phyloP scores from a whole-genome alignment of 2,329 filamentous ascomycete species.

The Thelonectria olida region DNA sequence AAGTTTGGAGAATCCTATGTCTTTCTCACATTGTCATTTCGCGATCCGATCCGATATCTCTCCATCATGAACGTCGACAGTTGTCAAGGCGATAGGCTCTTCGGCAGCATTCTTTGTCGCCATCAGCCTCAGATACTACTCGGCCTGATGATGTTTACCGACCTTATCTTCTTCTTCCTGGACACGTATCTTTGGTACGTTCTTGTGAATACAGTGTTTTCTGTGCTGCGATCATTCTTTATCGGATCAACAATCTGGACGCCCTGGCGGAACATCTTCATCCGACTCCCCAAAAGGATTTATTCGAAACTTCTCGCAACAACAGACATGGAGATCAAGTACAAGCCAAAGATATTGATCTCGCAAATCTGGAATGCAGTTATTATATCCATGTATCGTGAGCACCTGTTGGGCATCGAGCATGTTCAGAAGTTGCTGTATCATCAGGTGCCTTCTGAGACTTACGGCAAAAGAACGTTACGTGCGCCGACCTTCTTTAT shows the following conservation, averaged over 20 bases:
- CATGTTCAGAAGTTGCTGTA: conserved; percentile 98
- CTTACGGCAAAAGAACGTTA: conserved; percentile 96
- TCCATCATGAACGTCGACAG: conserved; percentile 79
- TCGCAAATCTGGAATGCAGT: conserved; percentile 99
- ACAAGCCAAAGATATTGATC: conserved; percentile 98
- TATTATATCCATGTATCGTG: conserved; percentile 99
- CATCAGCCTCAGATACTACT: conserved; percentile 86
- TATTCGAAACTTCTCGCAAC: conserved; percentile 98
- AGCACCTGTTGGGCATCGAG: conserved; percentile 96
- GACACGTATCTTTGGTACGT: conserved; percentile 99
- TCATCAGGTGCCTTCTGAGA: conserved; percentile 97
- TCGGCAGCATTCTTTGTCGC: conserved; percentile 70
- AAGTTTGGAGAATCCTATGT: conserved; percentile 95
- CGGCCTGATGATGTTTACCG: conserved; percentile 91
- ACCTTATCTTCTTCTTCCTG: conserved; percentile 96
- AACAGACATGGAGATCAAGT: conserved; percentile 99
- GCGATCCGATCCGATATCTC: conserved; percentile 91
- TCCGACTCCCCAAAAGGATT: conserved; percentile 95
- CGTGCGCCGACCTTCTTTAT: conserved; percentile 98
- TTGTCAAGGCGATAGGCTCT: conserved; percentile 79
- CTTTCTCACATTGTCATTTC: conserved; percentile 91
- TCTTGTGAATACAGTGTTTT: conserved; percentile 91
- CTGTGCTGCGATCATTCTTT: conserved; percentile 95
- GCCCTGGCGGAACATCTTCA: conserved; percentile 98
- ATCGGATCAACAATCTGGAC: conserved; percentile 98